phyloP scores from a whole-genome alignment of 345 rosid species.

The Populus deltoides region DNA sequence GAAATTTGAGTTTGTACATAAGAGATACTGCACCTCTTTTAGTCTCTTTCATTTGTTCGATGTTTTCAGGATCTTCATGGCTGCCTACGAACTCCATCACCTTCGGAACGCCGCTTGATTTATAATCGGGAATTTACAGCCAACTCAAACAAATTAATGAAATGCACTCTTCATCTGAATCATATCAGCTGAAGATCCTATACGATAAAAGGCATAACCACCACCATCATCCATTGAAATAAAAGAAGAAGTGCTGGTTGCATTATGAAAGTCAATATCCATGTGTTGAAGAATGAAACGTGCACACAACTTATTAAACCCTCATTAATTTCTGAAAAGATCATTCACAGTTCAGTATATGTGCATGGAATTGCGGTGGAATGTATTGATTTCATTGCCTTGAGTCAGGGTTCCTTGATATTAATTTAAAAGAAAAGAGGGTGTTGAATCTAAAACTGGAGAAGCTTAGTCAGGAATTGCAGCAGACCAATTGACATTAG shows the following conservation, averaged over 20 bases:
- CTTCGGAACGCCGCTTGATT: slow-evolving; percentile 7
- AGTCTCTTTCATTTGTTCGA: slow-evolving; percentile 32
- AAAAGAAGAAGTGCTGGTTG: neutral
- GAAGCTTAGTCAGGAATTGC: neutral
- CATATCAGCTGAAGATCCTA: neutral
- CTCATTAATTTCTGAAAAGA: neutral
- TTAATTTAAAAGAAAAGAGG: neutral
- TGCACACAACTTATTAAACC: neutral
- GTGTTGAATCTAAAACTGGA: neutral
- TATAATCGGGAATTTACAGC: slow-evolving; percentile 7
- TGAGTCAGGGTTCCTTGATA: neutral
- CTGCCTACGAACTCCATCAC: slow-evolving; percentile 10
- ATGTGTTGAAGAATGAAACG: neutral
- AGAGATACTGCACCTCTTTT: slow-evolving; percentile 43
- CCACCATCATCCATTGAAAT: too few relatives aligned
- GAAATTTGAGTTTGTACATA: neutral
- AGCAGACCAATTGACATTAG: neutral
- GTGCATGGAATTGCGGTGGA: neutral
- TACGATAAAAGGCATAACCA: neutral
- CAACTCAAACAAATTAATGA: neutral
- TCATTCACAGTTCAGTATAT: neutral
- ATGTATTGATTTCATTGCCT: too few relatives aligned
- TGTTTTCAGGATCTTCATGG: slow-evolving; percentile 12
- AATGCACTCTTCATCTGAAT: neutral
- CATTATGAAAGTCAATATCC: neutral